These are phyloP conservation scores for Trichoderma brevicompactum DNA, from an alignment of 2,329 filamentous ascomycete species.

Conservation along the genomic window DNA sequence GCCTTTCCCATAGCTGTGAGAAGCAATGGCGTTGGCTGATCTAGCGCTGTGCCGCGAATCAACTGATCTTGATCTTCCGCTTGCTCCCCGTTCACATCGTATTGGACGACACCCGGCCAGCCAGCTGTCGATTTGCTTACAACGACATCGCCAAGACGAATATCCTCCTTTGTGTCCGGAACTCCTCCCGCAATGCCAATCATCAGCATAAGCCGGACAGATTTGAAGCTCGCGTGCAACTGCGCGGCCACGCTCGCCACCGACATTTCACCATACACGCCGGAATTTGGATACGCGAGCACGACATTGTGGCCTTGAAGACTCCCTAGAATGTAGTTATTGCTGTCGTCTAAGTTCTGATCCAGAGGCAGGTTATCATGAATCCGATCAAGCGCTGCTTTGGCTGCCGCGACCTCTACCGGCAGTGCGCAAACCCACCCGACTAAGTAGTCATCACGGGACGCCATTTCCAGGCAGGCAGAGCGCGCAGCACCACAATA, in stretches of 20 bases:
- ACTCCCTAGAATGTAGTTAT: slow-evolving; percentile 13
- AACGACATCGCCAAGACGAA: slow-evolving; percentile 21
- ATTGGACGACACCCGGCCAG: neutral
- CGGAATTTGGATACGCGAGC: slow-evolving; percentile 9
- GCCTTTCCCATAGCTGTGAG: slow-evolving; percentile 20
- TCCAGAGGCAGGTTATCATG: slow-evolving; percentile 13
- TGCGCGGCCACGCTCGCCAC: neutral
- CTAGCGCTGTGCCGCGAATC: neutral
- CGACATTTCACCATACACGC: neutral
- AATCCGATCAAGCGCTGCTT: slow-evolving; percentile 10
- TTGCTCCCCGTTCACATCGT: slow-evolving; percentile 1
- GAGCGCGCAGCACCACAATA: neutral
- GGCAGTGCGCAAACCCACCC: slow-evolving; percentile 20
- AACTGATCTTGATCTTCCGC: neutral
- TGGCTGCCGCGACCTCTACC: slow-evolving; percentile 17
- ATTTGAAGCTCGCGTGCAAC: neutral
- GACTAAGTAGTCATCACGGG: slow-evolving; percentile 11
- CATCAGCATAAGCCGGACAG: neutral
- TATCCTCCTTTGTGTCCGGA: neutral
- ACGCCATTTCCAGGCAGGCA: slow-evolving; percentile 6
- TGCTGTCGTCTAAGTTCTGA: neutral
- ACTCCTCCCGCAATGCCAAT: slow-evolving; percentile 14
- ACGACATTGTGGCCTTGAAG: slow-evolving; percentile 18
- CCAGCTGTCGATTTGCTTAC: neutral
- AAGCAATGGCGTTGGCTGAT: slow-evolving; percentile 13